Conservation (phyloP, 2,329 filamentous ascomycete genomes). For the Helotiales sp. region DNA sequence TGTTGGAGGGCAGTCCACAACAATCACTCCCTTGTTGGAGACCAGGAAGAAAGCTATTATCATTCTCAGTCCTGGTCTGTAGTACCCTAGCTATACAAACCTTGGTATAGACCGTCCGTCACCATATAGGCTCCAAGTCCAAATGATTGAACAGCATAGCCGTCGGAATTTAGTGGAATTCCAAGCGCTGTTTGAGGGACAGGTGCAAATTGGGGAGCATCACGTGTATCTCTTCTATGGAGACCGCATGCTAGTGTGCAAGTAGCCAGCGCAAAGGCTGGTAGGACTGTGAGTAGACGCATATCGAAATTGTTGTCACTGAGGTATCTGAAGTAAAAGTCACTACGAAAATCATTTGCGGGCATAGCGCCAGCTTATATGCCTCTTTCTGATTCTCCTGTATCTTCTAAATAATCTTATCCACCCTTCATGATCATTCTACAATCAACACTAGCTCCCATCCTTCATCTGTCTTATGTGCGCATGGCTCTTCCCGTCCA, state of each 20-base stretch:
- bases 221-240: neutral
- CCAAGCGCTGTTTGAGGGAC: conserved; percentile 6
- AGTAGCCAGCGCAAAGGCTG: neutral
- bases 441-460: too few relatives aligned
- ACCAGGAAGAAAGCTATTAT: conserved; percentile 26
- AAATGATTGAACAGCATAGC: conserved; percentile 24
- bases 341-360: too few relatives aligned
- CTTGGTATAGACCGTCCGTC: conserved; percentile 30
- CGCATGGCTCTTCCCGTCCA: too few relatives aligned
- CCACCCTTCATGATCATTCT: too few relatives aligned
- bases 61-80: neutral
- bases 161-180: neutral
- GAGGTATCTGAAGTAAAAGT: too few relatives aligned
- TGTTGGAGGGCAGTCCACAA: conserved; percentile 31
- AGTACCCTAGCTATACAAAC: neutral
- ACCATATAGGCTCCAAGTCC: conserved; percentile 30
- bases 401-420: too few relatives aligned
- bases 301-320: neutral
- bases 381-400: too few relatives aligned
- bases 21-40: conserved; percentile 28
- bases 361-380: too few relatives aligned
- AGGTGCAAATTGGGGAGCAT: conserved; percentile 13
- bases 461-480: too few relatives aligned
- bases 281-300: neutral
- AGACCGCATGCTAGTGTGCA: conserved; percentile 1